Percentiles rank a stretch among this genome's conserved stretches.
These are phyloP conservation scores for Tripidium arundinaceum DNA, from an alignment of 202 grass and related monocot genomes.

Conservation along the genomic window DNA sequence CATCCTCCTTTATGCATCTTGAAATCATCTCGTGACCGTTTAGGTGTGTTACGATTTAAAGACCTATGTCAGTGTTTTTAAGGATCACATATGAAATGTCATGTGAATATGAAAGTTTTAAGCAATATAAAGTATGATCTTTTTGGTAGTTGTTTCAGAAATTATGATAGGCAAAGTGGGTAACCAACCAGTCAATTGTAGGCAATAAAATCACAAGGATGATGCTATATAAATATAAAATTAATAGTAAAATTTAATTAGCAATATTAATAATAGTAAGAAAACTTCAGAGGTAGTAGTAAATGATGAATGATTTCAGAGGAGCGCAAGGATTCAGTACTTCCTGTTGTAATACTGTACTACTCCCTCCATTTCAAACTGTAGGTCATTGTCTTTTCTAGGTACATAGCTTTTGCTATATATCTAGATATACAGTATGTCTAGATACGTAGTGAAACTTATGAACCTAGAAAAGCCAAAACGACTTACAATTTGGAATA, in stretches of 20 bases:
- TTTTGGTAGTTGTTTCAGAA: not conserved
- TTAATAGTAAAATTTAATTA: not conserved
- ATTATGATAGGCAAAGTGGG: not conserved
- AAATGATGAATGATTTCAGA: not conserved
- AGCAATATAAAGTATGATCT: not conserved
- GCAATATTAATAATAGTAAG: not conserved
- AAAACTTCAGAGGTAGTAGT: not conserved
- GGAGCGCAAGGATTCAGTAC: not conserved
- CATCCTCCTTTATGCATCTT: not conserved
- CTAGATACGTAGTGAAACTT: not conserved
- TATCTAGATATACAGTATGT: not conserved
- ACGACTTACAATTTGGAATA: not conserved
- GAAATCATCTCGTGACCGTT: not conserved
- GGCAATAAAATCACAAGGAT: not conserved
- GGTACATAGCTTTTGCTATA: not conserved
- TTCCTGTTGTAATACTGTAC: not conserved
- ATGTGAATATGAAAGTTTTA: not conserved
- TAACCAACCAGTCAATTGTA: not conserved
- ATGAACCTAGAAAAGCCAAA: not conserved
- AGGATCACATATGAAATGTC: not conserved
- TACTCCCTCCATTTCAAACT: not conserved
- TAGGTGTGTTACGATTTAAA: not conserved
- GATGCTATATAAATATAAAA: not conserved
- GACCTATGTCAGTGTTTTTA: not conserved
- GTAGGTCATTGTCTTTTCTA: not conserved